phyloP scores from a whole-genome alignment of 106 monocot species.

The Dendrobium chrysotoxum region DNA sequence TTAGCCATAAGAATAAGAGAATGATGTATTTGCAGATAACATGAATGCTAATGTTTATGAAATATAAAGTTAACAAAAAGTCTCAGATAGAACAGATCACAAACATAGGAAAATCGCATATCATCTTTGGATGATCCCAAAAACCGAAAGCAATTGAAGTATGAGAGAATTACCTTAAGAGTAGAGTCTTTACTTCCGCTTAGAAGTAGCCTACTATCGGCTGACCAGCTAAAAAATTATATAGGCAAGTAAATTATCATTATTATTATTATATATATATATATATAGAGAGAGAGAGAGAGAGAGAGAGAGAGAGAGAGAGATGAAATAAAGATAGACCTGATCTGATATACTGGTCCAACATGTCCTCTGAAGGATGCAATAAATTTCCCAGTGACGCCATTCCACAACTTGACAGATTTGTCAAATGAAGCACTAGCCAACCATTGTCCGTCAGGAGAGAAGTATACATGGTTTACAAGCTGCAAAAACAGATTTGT shows the following conservation, averaged over 20 bases:
- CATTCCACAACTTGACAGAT: slow-evolving; percentile 98
- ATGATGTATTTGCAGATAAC: neutral
- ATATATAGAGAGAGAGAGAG: neutral
- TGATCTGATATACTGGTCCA: slow-evolving; percentile 92
- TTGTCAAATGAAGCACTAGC: slow-evolving; percentile 99
- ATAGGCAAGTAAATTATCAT: neutral
- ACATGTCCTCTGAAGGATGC: slow-evolving; percentile 90
- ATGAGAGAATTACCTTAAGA: slow-evolving; percentile 50
- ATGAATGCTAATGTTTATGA: neutral
- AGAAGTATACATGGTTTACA: slow-evolving; percentile 98
- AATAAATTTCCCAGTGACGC: slow-evolving; percentile 71
- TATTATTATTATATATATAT: neutral
- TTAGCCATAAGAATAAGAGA: neutral
- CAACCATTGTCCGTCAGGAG: slow-evolving; percentile 95
- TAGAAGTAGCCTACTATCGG: slow-evolving; percentile 92
- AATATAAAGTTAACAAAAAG: neutral
- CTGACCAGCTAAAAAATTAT: slow-evolving; percentile 67
- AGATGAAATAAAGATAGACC: slow-evolving; percentile 23
- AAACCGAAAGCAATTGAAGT: neutral
- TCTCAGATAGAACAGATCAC: neutral
- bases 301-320: neutral
- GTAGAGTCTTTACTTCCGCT: slow-evolving; percentile 99
- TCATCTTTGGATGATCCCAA: neutral
- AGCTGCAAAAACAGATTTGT: slow-evolving; percentile 43
- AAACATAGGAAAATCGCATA: neutral